Evolutionary conservation across 1,284 basidiomycete genomes (phyloP), one percentile per base, ranked within the genome.

Genomic region (Moesziomyces aphidis): DNA sequence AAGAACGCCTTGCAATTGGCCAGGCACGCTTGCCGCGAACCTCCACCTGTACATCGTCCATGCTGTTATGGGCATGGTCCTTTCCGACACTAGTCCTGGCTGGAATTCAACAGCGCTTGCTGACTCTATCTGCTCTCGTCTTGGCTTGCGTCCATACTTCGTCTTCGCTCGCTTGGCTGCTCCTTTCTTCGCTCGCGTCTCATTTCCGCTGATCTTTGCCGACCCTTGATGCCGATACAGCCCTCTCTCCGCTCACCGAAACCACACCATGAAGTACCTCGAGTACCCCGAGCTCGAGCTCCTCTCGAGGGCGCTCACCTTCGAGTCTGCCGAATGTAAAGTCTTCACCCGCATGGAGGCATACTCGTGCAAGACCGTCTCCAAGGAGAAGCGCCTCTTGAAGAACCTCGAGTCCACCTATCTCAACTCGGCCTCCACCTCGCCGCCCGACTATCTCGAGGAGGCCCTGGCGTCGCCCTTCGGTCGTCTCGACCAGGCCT

Each of bases 361-460:
- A 0, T 99, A 98, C 88, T 94, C 93, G 78, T 96, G 94, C 90
- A 99, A 99, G 89, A 92, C 95, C 82, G 92, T 97, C 86, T 93
- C 93, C 77, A 92, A 93, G 83, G 97, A 99, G 88, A 95, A 95
- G 89, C 94, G 93, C 84, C 91, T 97, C 85, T 95, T 95, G 89
- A 95, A 93, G 84, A 88, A 91, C 17, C 91, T 98, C 86, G 82
- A 84, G 53, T 77, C 75, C 5, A 73, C 79, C 21, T 83, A 83
- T 46, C 69, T 80, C 17, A 70, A 71, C 23, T 76, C 79, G 1
- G 80, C 80, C 5, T 83, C 82, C 13, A 79, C 67, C 11, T 83
- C 82, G 28, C 82, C 82, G 7, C 80, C 80, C 3, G 76, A 77
- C 52, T 79, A 80, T 49, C 71, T 80, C 49, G 81, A 82, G n/a